phyloP scores from a whole-genome alignment of 495 filamentous ascomycete genomes.

The Daldinia childiae region DNA sequence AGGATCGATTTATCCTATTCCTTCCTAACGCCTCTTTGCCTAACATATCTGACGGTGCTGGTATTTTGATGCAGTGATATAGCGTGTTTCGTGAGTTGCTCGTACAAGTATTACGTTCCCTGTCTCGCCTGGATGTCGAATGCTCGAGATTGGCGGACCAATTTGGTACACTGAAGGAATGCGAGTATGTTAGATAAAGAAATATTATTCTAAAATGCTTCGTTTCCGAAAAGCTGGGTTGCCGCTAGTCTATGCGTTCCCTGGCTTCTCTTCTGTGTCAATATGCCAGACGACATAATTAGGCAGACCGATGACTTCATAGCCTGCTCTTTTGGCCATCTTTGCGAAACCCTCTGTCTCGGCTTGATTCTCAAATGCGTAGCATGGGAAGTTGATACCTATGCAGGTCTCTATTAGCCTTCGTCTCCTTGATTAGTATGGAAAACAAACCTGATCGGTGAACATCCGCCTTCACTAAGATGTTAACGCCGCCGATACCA shows the following conservation, averaged over 20 bases:
- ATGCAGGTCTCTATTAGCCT: conserved; percentile 16
- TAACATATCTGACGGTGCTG: conserved; percentile 39
- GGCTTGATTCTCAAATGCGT: conserved; percentile 98
- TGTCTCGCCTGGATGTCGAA: conserved; percentile 43
- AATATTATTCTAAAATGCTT: conserved; percentile 31
- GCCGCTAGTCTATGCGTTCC: conserved; percentile 65
- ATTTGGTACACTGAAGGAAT: conserved; percentile 34
- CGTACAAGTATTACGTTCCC: conserved; percentile 52
- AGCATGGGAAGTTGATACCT: conserved; percentile 98
- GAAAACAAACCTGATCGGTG: conserved; percentile 81
- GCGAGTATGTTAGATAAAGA: conserved; percentile 26
- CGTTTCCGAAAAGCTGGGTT: conserved; percentile 12
- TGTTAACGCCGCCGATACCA: conserved; percentile 96
- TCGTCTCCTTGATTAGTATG: neutral
- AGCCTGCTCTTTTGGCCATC: conserved; percentile 98
- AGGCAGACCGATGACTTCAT: conserved; percentile 88
- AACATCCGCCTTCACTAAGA: conserved; percentile 96
- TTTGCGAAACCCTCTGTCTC: conserved; percentile 98
- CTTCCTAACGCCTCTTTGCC: conserved; percentile 45
- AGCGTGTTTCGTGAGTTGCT: conserved; percentile 48
- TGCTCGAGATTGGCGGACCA: conserved; percentile 39
- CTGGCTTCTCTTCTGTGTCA: conserved; percentile 96
- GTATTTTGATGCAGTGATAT: conserved; percentile 44
- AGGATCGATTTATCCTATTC: conserved; percentile 35
- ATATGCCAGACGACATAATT: conserved; percentile 99